Evolutionary conservation across 2,329 filamentous ascomycete species (phyloP).

Genomic region (Pseudophaeomoniella oleicola): DNA sequence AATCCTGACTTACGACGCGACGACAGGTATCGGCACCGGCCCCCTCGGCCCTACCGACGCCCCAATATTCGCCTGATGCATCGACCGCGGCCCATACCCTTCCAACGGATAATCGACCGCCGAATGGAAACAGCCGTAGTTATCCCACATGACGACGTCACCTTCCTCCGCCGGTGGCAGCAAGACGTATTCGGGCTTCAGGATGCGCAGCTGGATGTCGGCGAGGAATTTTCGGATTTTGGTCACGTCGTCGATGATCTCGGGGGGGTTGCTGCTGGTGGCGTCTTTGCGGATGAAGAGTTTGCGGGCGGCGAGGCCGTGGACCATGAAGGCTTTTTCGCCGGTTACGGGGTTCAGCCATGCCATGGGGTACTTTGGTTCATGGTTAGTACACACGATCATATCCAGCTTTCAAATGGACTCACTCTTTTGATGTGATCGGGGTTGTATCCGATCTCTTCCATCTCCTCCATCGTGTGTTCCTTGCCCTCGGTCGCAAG

Average conservation of each 20-base stretch:
- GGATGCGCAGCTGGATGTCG: constrained; percentile 23
- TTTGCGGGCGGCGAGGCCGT: constrained; percentile 24
- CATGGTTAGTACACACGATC: too few species aligned
- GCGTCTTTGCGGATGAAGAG: constrained; percentile 25
- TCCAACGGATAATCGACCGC: constrained; percentile 28
- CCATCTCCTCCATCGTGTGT: constrained; percentile 21
- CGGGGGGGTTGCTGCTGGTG: constrained; percentile 17
- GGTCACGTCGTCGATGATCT: constrained; percentile 22
- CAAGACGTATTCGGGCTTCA: constrained; percentile 28
- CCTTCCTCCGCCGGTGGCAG: constrained; percentile 25
- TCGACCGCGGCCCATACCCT: constrained; percentile 23
- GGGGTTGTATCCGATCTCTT: constrained; percentile 20
- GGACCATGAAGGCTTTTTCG: constrained; percentile 29
- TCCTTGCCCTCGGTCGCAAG: constrained; percentile 24
- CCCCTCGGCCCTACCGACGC: constrained; percentile 17
- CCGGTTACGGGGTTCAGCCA: constrained; percentile 30
- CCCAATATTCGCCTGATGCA: constrained; percentile 33
- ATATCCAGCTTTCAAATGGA: too few species aligned
- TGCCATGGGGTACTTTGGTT: constrained; percentile 26
- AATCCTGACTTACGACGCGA: too few species aligned
- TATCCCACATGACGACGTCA: constrained; percentile 31
- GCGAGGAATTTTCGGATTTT: constrained; percentile 22
- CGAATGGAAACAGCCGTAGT: constrained; percentile 28
- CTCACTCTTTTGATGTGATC: constrained; percentile 19
- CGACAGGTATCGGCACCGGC: constrained; percentile 12